These are phyloP conservation scores for Rubus idaeus DNA, from an alignment of 306 rosid species.

Conservation along the genomic window DNA sequence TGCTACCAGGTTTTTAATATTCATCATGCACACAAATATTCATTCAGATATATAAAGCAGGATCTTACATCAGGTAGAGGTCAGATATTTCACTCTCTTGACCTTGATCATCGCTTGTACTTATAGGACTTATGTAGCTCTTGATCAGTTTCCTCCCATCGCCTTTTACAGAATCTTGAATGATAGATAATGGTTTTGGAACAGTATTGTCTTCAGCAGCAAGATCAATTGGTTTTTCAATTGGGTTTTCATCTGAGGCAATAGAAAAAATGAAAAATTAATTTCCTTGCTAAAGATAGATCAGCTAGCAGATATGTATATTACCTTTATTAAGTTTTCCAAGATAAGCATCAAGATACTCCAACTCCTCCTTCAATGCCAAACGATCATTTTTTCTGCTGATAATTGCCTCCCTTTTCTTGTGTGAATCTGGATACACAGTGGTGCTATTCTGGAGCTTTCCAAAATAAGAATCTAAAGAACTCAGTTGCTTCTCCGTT, in stretches of 20 bases:
- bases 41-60: neutral
- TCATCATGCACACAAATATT: neutral
- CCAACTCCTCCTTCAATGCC: slow-evolving; percentile 43
- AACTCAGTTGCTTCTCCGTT: slow-evolving; percentile 53
- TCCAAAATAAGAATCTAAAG: slow-evolving; percentile 61
- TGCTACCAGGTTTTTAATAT: neutral
- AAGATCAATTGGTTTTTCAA: slow-evolving; percentile 16
- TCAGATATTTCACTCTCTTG: slow-evolving; percentile 41
- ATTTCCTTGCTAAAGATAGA: neutral
- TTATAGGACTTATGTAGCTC: slow-evolving; percentile 27
- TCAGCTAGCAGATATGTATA: neutral
- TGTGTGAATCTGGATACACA: slow-evolving; percentile 32
- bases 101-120: slow-evolving; percentile 19
- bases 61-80: slow-evolving; percentile 63
- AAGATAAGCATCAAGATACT: slow-evolving; percentile 67
- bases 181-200: slow-evolving; percentile 18
- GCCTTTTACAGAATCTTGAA: slow-evolving; percentile 23
- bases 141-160: slow-evolving; percentile 18
- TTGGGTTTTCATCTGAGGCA: slow-evolving; percentile 36
- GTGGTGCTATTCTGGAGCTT: slow-evolving; percentile 46
- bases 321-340: slow-evolving; percentile 58
- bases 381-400: slow-evolving; percentile 28
- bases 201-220: slow-evolving; percentile 27
- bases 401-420: slow-evolving; percentile 26
- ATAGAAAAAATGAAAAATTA: neutral